A percentile compares a stretch with the other conserved stretches of the same genome.
Evolutionary conservation across 202 grass and related monocot species (phyloP).

Genomic region (Elaeis oleifera): DNA sequence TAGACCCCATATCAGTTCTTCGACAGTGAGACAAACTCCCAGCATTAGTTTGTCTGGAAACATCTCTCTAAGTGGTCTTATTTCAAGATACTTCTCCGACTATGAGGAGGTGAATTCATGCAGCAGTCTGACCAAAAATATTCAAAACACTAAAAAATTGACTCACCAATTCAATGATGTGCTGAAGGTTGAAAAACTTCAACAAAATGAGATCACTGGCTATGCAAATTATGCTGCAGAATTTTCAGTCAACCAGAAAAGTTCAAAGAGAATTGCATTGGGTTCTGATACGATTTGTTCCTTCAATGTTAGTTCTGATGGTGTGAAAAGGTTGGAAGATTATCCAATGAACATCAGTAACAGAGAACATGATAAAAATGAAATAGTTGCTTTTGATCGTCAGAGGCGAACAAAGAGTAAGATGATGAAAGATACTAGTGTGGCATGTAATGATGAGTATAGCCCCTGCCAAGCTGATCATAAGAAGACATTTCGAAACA

Average conservation of each 20-base stretch:
- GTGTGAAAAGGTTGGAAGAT: too few species aligned
- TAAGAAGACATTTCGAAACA: not conserved
- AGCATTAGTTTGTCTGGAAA: not conserved
- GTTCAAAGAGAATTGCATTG: not conserved
- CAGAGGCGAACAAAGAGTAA: not conserved
- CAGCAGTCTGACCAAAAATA: not conserved
- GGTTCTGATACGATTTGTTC: slow-evolving; percentile 11
- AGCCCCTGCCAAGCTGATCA: not conserved
- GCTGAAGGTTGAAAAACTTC: not conserved
- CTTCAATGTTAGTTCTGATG: not conserved
- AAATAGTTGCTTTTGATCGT: too few species aligned
- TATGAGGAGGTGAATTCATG: not conserved
- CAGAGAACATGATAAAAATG: not conserved
- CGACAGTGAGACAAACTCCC: not conserved
- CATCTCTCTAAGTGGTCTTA: slow-evolving; percentile 11
- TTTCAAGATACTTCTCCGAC: slow-evolving; percentile 13
- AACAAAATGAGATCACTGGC: not conserved
- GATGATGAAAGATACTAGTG: too few species aligned
- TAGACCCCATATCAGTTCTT: not conserved
- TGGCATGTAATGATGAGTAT: too few species aligned
- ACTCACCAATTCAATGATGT: not conserved
- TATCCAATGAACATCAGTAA: not conserved
- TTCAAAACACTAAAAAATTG: not conserved
- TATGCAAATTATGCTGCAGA: not conserved
- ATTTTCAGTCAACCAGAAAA: not conserved